phyloP scores from a whole-genome alignment of 768 basidiomycete genomes.

The Xerocomus potaroensis region DNA sequence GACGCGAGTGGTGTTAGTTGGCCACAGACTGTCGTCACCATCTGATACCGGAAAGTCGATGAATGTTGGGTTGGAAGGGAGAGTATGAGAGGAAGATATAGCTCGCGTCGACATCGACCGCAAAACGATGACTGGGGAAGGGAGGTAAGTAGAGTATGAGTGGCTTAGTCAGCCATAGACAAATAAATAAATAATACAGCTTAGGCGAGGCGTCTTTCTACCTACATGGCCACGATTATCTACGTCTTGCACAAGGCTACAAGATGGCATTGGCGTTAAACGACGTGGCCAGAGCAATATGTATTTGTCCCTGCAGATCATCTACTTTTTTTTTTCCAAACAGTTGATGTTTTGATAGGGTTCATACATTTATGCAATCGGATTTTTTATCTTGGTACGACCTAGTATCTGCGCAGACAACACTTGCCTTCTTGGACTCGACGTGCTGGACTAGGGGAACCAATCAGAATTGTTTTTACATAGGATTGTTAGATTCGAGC shows the following conservation, averaged over 20 bases:
- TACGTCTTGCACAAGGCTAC: slow-evolving; percentile 44
- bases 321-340: slow-evolving; percentile 51
- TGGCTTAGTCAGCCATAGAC: slow-evolving; percentile 11
- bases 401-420: too few species aligned
- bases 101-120: slow-evolving; percentile 23
- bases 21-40: slow-evolving; percentile 52
- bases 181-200: slow-evolving; percentile 2
- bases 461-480: too few species aligned
- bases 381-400: too few species aligned
- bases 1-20: slow-evolving; percentile 47
- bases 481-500: too few species aligned
- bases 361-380: slow-evolving; percentile 16
- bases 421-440: slow-evolving; percentile 70
- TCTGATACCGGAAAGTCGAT: slow-evolving; percentile 62
- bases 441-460: slow-evolving; percentile 68
- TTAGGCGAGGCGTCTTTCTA: background rate
- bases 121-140: background rate
- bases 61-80: slow-evolving; percentile 53
- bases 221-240: slow-evolving; percentile 52
- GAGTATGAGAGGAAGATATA: slow-evolving; percentile 14
- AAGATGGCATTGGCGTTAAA: slow-evolving; percentile 62
- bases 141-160: background rate
- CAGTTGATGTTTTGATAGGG: slow-evolving; percentile 32
- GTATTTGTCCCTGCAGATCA: slow-evolving; percentile 49
- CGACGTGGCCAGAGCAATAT: slow-evolving; percentile 52